Base-by-base conservation (phyloP, 192 early-diverging fungal species). In the Chytriomyces confervae region DNA sequence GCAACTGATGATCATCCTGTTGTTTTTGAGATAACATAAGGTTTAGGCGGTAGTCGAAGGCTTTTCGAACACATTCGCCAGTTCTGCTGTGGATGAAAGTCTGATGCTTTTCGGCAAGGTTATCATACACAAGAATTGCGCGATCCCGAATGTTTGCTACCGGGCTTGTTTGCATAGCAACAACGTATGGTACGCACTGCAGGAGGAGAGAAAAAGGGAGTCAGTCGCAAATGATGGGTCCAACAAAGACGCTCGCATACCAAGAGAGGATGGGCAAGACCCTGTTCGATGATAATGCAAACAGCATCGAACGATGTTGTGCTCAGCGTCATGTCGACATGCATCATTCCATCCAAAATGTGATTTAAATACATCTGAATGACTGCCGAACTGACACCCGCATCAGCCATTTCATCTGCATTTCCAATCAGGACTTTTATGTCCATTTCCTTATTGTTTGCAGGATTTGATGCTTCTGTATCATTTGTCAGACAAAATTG, bases 341-440 rank as follows among this genome's bases (percentile, higher is more conserved):
- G 76, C 49, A 97, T 84, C 23, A 93, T 88, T 49, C 92, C 92
- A n/a, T 87, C 83, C 16, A 98, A 82, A 10, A 98, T 91, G 7
- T 86, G 80, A 11, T 87, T 85, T 23, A 98, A 83, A 73, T 95
- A 97, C 7, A 87, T 90, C 78, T 98, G 95, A 92, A 98, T 96
- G 48, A 98, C 81, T 61, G 95, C 91, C 27, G 91, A 89, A 49
- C 92, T 93, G n/a, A 98, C 91, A n/a, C 94, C 95, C 6, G 92
- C 90, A 71, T 95, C 95, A 23, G 90, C 90, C 85, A 94, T 90
- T 62, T 93, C 92, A 45, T 91, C 90, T 1, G 93, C 91, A 75
- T 93, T 93, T 24, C 95, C 95, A 6, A 96, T 86, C 43, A 97
- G 79, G 27, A 92, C 88, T 45, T 89, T 86, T 13, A 95, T 84